Evolutionary conservation across 306 rosid species (phyloP).

Genomic region (Lathyrus sativus): DNA sequence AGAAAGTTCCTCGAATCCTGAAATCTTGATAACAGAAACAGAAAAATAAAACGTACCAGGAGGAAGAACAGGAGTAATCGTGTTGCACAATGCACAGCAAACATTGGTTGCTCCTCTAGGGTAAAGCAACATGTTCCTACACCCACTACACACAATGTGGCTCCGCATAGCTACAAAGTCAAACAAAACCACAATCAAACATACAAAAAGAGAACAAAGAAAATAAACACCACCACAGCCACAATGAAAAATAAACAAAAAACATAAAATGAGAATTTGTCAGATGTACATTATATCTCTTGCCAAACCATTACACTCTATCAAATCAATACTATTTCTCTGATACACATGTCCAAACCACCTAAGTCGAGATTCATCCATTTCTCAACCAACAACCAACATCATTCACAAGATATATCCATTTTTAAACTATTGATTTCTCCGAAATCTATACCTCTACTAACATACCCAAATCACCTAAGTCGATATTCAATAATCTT

Average conservation of each 20-base stretch:
- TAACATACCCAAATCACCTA: neutral
- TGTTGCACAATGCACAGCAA: constrained; percentile 86
- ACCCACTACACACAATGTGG: constrained; percentile 91
- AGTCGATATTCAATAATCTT: neutral
- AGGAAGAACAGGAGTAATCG: constrained; percentile 82
- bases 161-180: constrained; percentile 83
- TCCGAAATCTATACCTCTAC: neutral
- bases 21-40: constrained; percentile 15
- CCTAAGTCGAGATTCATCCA: neutral
- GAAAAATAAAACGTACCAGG: constrained; percentile 56
- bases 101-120: constrained; percentile 95
- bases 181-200: constrained; percentile 35
- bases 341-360: neutral
- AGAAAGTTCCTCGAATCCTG: constrained; percentile 14
- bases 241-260: neutral
- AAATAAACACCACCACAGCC: neutral
- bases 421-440: neutral
- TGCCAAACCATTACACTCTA: neutral
- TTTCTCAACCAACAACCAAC: neutral
- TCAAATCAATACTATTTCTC: neutral
- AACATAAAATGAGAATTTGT: neutral
- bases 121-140: constrained; percentile 87
- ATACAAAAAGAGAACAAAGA: constrained; percentile 30
- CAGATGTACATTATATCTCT: neutral
- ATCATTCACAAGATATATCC: neutral